These are phyloP conservation scores for Leccinum uliginosum DNA, from an alignment of 768 basidiomycete species.

Conservation along the genomic window DNA sequence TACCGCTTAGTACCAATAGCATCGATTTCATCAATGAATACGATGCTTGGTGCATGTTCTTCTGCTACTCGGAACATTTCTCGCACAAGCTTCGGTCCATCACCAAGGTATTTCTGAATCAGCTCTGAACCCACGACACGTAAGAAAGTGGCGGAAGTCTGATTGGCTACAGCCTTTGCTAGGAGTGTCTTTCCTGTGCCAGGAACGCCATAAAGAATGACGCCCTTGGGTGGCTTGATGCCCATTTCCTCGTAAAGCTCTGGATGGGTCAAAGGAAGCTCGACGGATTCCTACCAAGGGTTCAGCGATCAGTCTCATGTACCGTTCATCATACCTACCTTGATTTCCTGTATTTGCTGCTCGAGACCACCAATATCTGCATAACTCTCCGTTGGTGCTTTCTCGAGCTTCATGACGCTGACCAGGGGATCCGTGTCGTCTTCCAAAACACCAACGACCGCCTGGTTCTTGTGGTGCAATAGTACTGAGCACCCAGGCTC, in stretches of 20 bases:
- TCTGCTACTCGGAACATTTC: slow-evolving; percentile 97
- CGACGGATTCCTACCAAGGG: slow-evolving; percentile 81
- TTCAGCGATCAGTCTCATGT: neutral
- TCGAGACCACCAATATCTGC: slow-evolving; percentile 98
- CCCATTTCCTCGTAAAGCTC: slow-evolving; percentile 99
- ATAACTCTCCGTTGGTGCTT: slow-evolving; percentile 98
- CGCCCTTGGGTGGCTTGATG: slow-evolving; percentile 98
- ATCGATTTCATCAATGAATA: slow-evolving; percentile 99
- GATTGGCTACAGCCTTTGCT: slow-evolving; percentile 96
- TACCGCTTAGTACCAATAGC: slow-evolving; percentile 97
- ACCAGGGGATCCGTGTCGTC: slow-evolving; percentile 96
- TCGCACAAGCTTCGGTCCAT: slow-evolving; percentile 96
- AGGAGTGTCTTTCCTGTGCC: slow-evolving; percentile 98
- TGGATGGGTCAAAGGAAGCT: slow-evolving; percentile 94
- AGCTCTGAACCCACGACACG: slow-evolving; percentile 97
- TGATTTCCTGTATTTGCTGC: slow-evolving; percentile 97
- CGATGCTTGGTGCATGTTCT: slow-evolving; percentile 97
- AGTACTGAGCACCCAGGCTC: slow-evolving; percentile 96
- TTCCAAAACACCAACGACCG: slow-evolving; percentile 91
- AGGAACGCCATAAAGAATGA: slow-evolving; percentile 97
- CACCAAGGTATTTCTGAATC: slow-evolving; percentile 99
- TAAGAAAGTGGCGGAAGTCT: slow-evolving; percentile 96
- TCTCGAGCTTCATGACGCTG: slow-evolving; percentile 98
- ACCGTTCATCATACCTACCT: slow-evolving; percentile 45
- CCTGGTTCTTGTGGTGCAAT: slow-evolving; percentile 92